phyloP scores from a whole-genome alignment of 768 basidiomycete species.

The Hericium erinaceus region DNA sequence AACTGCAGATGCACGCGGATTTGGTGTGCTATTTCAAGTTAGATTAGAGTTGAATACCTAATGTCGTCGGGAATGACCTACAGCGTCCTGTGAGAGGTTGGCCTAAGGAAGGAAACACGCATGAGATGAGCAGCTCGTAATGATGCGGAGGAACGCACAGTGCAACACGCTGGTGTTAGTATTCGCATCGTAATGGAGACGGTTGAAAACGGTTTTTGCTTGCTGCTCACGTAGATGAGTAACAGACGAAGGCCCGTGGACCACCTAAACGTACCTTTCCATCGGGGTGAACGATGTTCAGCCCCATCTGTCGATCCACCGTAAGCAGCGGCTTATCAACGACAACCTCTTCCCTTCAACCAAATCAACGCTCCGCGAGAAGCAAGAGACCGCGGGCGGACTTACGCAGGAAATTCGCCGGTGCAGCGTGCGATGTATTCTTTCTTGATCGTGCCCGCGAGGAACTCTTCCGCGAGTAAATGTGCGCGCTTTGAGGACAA shows the following conservation, averaged over 20 bases:
- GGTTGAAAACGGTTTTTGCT: constrained; percentile 83
- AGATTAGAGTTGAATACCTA: background rate
- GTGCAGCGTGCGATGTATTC: constrained; percentile 86
- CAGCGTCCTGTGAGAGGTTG: constrained; percentile 88
- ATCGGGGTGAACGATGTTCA: constrained; percentile 92
- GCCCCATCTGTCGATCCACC: constrained; percentile 91
- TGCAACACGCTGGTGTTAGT: constrained; percentile 82
- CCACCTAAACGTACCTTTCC: constrained; percentile 57
- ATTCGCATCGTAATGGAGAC: constrained; percentile 68
- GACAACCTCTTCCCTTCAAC: constrained; percentile 58
- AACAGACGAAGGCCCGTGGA: background rate
- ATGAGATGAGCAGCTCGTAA: constrained; percentile 4
- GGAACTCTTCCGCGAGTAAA: constrained; percentile 70
- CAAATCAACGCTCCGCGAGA: background rate
- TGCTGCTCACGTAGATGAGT: constrained; percentile 31
- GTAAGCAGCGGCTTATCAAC: constrained; percentile 86
- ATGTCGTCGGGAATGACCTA: constrained; percentile 30
- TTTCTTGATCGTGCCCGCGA: constrained; percentile 74
- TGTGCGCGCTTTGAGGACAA: constrained; percentile 61
- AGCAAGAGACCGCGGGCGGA: constrained; percentile 6
- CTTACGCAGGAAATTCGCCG: constrained; percentile 82
- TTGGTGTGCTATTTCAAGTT: constrained; percentile 67
- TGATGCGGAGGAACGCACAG: constrained; percentile 38
- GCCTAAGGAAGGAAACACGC: constrained; percentile 34
- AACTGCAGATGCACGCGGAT: constrained; percentile 95